Base-by-base conservation (phyloP, 371 early-diverging fungal species). In the Mortierella sp. region DNA sequence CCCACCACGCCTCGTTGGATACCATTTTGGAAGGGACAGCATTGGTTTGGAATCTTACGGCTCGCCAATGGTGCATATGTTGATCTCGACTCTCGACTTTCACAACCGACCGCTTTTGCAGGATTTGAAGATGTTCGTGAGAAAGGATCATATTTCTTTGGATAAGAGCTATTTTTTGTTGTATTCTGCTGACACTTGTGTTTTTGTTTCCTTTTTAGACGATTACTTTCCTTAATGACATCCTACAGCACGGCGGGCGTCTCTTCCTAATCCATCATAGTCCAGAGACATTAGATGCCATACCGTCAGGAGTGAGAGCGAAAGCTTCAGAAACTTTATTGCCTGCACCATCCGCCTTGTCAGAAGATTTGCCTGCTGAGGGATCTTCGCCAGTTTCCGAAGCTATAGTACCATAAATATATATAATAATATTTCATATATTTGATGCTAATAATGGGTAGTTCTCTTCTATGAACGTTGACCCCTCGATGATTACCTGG, bases 1-100 rank as follows among this genome's bases (percentile, higher is more conserved):
- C 78, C 78, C 17, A 76, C 78, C 6, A 43, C 46, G 5, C 43
- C 65, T 12, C 70, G 70, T 6, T 76, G 78, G 78, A 37, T 76
- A 8, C 78, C 78, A 1, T 76, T 76, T 53, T 76, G 78, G 78
- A 76, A 65, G 11, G 78, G 78, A 0, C 70, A 76, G 39, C 78
- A 76, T 34, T 76, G 78, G 78, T 76, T 76, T 50, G 78, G 78
- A 14, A 55, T 76, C 23, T 61, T 76, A 1, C 78, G 78, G 6
- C 62, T 76, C 11, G 31, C 78, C 12, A 69, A 76, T 27, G 78
- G 78, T 0, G 70, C 65, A 3, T 76, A 50, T 49, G 50, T 76
- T 14, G 70, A 76, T 27, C 19, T 76, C 31, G 78, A 76, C 50
- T 76, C 78, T 34, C 59, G 78, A 17, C 46, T 76, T 1, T 70